These are phyloP conservation scores for Phyllosticta capitalensis DNA, from an alignment of 2,329 filamentous ascomycete species.

Conservation along the genomic window DNA sequence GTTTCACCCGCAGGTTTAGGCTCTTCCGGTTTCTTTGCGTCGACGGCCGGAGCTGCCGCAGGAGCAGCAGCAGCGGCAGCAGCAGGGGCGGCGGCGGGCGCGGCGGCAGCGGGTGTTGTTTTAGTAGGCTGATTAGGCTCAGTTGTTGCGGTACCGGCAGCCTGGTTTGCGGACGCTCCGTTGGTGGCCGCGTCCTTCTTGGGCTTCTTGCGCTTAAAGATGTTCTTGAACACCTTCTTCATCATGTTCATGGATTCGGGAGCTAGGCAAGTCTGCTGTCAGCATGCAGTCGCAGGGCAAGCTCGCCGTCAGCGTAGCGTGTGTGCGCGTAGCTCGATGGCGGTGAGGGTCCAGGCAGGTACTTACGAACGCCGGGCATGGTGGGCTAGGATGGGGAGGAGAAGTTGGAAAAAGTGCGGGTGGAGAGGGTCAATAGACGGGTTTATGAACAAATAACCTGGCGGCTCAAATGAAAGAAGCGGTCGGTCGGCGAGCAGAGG, in stretches of 20 bases:
- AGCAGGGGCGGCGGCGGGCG: slow-evolving; percentile 22
- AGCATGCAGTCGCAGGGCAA: neutral
- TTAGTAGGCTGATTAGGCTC: slow-evolving; percentile 24
- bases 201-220: slow-evolving; percentile 23
- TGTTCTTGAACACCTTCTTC: slow-evolving; percentile 30
- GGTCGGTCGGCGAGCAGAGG: slow-evolving; percentile 8
- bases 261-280: slow-evolving; percentile 16
- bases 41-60: slow-evolving; percentile 20
- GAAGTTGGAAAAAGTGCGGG: neutral
- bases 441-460: slow-evolving; percentile 7
- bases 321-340: neutral
- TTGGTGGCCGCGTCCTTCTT: slow-evolving; percentile 13
- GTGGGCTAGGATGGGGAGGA: slow-evolving; percentile 9
- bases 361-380: slow-evolving; percentile 34
- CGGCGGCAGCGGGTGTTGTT: slow-evolving; percentile 24
- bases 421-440: neutral
- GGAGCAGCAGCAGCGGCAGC: neutral
- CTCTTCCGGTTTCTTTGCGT: slow-evolving; percentile 16
- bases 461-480: slow-evolving; percentile 8
- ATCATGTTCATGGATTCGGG: slow-evolving; percentile 26
- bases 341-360: neutral
- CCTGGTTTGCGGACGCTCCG: slow-evolving; percentile 13
- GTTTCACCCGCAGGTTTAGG: slow-evolving; percentile 10
- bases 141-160: slow-evolving; percentile 16
- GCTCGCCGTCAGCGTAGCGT: neutral